Percentiles rank a stretch among this genome's conserved stretches.
Evolutionary conservation across 495 filamentous ascomycete species (phyloP).

Genomic region (Bombardia bombarda): DNA sequence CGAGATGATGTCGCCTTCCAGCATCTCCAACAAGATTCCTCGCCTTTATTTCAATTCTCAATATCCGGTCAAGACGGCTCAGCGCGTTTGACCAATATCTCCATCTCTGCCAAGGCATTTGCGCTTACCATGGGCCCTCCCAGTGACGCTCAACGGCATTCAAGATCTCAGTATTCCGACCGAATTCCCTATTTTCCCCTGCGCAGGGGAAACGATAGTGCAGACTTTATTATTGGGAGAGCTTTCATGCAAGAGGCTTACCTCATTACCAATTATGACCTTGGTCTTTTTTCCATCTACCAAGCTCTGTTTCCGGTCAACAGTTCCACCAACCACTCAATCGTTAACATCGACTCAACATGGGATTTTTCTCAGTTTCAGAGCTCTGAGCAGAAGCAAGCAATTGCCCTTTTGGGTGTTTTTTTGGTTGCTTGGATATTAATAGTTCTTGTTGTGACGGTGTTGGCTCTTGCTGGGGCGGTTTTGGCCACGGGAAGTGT

Average conservation of each 20-base stretch:
- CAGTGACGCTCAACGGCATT: constrained; percentile 46
- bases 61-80: constrained; percentile 42
- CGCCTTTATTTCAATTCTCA: constrained; percentile 52
- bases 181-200: constrained; percentile 55
- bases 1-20: constrained; percentile 11
- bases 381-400: no score
- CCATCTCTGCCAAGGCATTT: constrained; percentile 56
- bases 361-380: no score
- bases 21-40: no score
- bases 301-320: constrained; percentile 46
- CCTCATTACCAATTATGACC: constrained; percentile 58
- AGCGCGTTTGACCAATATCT: constrained; percentile 49
- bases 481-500: no score
- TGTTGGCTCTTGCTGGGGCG: no score
- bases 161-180: constrained; percentile 34
- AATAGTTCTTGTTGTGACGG: no score
- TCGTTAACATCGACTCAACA: constrained; percentile 46
- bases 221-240: constrained; percentile 55
- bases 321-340: constrained; percentile 31
- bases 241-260: constrained; percentile 66
- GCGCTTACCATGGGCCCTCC: constrained; percentile 48
- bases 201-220: constrained; percentile 33
- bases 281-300: constrained; percentile 49
- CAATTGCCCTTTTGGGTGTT: no score
- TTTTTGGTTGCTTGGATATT: no score